phyloP scores from a whole-genome alignment of 768 basidiomycete species.

The Lactifluus piperatus region DNA sequence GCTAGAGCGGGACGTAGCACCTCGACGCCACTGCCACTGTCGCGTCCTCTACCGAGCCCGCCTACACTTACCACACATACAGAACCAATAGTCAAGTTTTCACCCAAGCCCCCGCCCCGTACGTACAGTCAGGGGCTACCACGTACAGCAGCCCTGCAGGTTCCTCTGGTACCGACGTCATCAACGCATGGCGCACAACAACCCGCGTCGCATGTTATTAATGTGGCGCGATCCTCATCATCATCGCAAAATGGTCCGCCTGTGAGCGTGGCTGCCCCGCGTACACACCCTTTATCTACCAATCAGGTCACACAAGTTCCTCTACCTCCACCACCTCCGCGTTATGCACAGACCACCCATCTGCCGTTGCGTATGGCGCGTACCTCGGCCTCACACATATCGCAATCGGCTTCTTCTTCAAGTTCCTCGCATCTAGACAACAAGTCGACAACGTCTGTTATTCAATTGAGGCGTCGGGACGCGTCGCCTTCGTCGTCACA shows the following conservation, averaged over 20 bases:
- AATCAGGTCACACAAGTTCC: background rate
- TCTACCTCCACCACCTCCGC: background rate
- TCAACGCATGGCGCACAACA: background rate
- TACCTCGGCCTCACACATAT: background rate
- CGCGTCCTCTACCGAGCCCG: conserved; percentile 16
- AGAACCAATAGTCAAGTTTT: conserved; percentile 2
- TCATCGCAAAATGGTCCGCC: background rate
- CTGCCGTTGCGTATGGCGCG: background rate
- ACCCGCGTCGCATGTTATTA: background rate
- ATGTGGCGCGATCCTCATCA: background rate
- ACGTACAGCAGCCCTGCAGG: background rate
- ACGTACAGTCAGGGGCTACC: background rate
- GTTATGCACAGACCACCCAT: background rate
- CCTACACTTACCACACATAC: conserved; percentile 7
- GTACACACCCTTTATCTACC: background rate
- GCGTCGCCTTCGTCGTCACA: conserved; percentile 10
- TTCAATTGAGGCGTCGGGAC: conserved; percentile 8
- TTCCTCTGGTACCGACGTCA: background rate
- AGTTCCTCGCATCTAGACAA: conserved; percentile 8
- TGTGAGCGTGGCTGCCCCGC: conserved; percentile 1
- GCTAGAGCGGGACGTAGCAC: conserved; percentile 1
- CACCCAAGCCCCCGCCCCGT: background rate
- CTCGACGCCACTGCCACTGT: conserved; percentile 10
- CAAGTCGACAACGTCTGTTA: conserved; percentile 3
- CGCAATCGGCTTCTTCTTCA: conserved; percentile 5